These are phyloP conservation scores for Phytopythium chamaehyphon DNA, from an alignment of 352 stramenopile genomes.

Conservation along the genomic window DNA sequence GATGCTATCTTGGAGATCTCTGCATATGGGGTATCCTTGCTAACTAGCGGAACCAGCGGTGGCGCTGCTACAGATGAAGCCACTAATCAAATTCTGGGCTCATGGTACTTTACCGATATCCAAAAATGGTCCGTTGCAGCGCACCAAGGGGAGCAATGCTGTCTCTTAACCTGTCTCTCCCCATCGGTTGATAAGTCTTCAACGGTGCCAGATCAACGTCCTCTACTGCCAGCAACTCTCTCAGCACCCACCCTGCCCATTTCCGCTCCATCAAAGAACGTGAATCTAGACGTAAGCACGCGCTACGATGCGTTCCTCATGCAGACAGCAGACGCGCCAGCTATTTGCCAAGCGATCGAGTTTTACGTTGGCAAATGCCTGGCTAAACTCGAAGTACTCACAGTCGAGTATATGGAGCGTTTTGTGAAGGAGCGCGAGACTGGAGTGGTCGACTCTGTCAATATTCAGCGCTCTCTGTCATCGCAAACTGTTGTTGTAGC, in stretches of 20 bases:
- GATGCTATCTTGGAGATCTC: constrained; percentile 52
- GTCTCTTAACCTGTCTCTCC: constrained; percentile 42
- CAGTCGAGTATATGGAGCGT: constrained; percentile 19
- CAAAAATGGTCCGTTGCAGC: constrained; percentile 69
- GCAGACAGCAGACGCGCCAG: constrained; percentile 42
- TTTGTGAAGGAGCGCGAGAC: constrained; percentile 1
- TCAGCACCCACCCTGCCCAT: neutral
- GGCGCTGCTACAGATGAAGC: constrained; percentile 21
- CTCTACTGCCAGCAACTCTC: neutral
- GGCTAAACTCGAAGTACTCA: constrained; percentile 63
- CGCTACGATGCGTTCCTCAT: constrained; percentile 53
- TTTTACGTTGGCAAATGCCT: constrained; percentile 81
- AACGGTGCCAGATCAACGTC: neutral
- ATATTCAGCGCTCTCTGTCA: neutral
- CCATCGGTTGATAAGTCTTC: neutral
- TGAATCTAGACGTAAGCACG: neutral
- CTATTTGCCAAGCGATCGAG: constrained; percentile 65
- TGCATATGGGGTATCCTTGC: constrained; percentile 51
- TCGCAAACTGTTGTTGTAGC: neutral
- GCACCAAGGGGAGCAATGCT: constrained; percentile 53
- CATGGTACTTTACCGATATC: constrained; percentile 79
- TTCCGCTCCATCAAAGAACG: too few species aligned
- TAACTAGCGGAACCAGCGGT: neutral
- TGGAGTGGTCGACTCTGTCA: neutral
- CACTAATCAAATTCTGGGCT: constrained; percentile 42